phyloP scores from a whole-genome alignment of 257 asterid genomes.

The Salvia rosmarinus region DNA sequence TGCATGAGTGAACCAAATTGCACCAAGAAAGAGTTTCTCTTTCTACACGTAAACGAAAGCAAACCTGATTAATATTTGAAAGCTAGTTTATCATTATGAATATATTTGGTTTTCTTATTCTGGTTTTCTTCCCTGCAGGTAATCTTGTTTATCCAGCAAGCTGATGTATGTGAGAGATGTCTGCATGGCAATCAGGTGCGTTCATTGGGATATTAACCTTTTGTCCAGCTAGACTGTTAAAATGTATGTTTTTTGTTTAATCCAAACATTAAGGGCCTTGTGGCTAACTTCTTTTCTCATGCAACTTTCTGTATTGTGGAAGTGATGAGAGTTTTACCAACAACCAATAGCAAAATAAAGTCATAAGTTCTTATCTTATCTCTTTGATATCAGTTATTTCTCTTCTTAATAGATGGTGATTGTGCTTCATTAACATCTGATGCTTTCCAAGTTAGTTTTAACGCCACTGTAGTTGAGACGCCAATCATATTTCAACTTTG shows the following conservation, averaged over 20 bases:
- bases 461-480: conserved; percentile 7
- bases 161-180: conserved; percentile 27
- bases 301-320: conserved; percentile 32
- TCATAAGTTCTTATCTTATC: conserved; percentile 21
- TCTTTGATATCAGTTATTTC: conserved; percentile 9
- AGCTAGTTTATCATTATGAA: background rate
- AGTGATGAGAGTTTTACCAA: conserved; percentile 36
- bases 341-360: conserved; percentile 30
- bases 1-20: background rate
- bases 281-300: conserved; percentile 29
- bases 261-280: conserved; percentile 29
- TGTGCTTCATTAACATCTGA: conserved; percentile 2
- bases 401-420: conserved; percentile 17
- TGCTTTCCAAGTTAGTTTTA: background rate
- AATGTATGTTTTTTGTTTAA: conserved; percentile 34
- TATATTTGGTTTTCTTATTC: background rate
- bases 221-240: conserved; percentile 29
- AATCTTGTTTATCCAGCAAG: conserved; percentile 32
- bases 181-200: conserved; percentile 39
- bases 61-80: background rate
- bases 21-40: background rate
- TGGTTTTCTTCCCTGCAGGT: conserved; percentile 36
- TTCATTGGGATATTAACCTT: conserved; percentile 36
- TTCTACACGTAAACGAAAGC: background rate
- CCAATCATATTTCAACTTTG: conserved; percentile 2